Evolutionary conservation across 2,329 filamentous ascomycete species (phyloP).

Genomic region (Colletotrichum chlorophyti): DNA sequence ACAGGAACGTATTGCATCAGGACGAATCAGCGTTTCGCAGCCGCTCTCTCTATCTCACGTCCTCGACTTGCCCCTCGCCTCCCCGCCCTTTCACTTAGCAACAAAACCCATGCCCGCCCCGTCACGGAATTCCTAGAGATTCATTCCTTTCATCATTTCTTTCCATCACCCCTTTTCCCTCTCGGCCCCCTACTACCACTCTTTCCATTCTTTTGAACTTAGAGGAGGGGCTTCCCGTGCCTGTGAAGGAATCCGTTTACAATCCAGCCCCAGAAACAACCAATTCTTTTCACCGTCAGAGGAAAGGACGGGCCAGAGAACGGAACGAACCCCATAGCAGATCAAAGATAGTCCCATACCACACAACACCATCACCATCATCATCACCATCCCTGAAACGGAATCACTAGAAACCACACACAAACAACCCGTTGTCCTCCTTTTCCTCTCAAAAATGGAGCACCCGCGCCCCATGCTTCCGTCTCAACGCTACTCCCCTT

Average conservation of each 20-base stretch:
- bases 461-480: constrained; percentile 55
- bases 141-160: constrained; percentile 30
- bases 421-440: constrained; percentile 49
- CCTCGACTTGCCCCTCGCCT: no score
- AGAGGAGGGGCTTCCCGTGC: constrained; percentile 21
- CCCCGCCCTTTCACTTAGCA: constrained; percentile 15
- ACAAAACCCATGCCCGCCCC: constrained; percentile 28
- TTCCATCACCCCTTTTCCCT: constrained; percentile 25
- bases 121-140: constrained; percentile 28
- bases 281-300: constrained; percentile 6
- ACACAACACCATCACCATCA: no score
- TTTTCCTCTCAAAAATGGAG: constrained; percentile 46
- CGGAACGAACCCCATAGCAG: constrained; percentile 8
- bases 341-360: constrained; percentile 7
- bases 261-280: constrained; percentile 18
- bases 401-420: constrained; percentile 11
- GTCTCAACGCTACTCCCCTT: constrained; percentile 57
- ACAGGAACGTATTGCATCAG: constrained; percentile 8
- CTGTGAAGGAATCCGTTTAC: constrained; percentile 30
- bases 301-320: constrained; percentile 6
- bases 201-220: constrained; percentile 29
- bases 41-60: no score
- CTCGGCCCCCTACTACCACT: no score
- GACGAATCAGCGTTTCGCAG: not conserved
- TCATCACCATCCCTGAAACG: no score